A percentile compares a stretch with the other conserved stretches of the same genome.
Evolutionary conservation across 139 green algal genomes (phyloP).

Genomic region (Asterochloris erici): DNA sequence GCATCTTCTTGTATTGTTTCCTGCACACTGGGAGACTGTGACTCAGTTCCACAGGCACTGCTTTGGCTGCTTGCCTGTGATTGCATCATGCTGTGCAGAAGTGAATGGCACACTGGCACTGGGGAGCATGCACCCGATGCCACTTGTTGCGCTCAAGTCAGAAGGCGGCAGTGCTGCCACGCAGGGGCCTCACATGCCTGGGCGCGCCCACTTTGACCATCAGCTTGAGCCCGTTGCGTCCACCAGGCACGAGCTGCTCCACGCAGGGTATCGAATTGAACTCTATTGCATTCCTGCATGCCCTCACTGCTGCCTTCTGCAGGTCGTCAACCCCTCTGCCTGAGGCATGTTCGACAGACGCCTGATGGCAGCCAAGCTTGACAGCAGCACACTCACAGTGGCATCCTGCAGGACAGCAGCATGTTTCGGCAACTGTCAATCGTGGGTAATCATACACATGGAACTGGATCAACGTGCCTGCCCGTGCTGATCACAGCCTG

Average conservation of each 20-base stretch:
- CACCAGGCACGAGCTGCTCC: constrained; percentile 35
- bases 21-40: background rate
- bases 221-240: constrained; percentile 39
- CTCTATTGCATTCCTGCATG: constrained; percentile 46
- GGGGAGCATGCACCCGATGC: background rate
- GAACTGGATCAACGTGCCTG: background rate
- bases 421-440: background rate
- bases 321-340: no score
- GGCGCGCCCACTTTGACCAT: constrained; percentile 43
- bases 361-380: background rate
- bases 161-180: background rate
- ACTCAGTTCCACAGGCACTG: background rate
- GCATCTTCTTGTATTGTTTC: constrained; percentile 26
- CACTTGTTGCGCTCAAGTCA: background rate
- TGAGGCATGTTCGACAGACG: background rate
- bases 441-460: background rate
- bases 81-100: no score
- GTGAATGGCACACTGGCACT: no score
- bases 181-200: background rate
- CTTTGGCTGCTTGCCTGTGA: no score
- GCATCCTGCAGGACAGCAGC: background rate
- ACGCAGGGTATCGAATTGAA: constrained; percentile 50
- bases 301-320: constrained; percentile 36
- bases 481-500: constrained; percentile 25
- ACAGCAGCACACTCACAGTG: background rate